phyloP scores from a whole-genome alignment of 345 rosid genomes.

The Citrus mangshanensis region DNA sequence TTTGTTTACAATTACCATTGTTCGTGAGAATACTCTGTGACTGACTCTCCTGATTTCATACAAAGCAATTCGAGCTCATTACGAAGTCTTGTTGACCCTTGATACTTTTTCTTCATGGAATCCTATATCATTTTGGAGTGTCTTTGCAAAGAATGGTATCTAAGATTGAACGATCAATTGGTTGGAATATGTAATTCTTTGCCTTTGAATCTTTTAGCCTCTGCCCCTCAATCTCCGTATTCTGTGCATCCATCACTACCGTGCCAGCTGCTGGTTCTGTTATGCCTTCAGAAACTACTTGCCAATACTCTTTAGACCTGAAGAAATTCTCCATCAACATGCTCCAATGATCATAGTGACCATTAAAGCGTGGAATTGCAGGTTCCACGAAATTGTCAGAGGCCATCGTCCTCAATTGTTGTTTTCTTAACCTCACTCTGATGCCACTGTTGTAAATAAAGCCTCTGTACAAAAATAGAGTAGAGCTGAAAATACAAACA shows the following conservation, averaged over 20 bases:
- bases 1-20: not conserved
- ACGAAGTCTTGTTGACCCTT: not conserved
- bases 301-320: not conserved
- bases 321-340: not conserved
- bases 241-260: not conserved
- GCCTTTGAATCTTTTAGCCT: not conserved
- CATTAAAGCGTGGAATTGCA: not conserved
- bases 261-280: not conserved
- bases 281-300: not conserved
- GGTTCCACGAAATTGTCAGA: not conserved
- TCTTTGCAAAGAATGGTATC: not conserved
- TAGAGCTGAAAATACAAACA: no score
- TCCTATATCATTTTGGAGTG: no score
- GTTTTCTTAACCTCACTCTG: not conserved
- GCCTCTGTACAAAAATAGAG: no score
- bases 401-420: not conserved
- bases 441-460: no score
- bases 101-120: not conserved
- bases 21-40: not conserved
- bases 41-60: not conserved
- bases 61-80: rapidly evolving
- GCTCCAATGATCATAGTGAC: not conserved
- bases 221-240: not conserved
- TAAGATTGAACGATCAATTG: not conserved
- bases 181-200: not conserved